Base-by-base conservation (phyloP, 352 stramenopile genomes). In the Phytophthora pini region DNA sequence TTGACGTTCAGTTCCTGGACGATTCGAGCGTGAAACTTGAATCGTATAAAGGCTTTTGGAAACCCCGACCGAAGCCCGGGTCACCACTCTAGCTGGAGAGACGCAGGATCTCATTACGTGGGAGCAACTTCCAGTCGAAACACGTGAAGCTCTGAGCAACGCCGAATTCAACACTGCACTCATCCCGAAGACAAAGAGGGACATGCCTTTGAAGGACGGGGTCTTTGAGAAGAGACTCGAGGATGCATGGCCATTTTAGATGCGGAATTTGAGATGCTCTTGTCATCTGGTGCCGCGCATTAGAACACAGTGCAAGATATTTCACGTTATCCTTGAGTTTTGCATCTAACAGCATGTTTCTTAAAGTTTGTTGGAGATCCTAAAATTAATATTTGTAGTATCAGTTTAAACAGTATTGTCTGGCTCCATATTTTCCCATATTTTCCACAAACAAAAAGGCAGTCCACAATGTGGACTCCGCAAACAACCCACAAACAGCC, bases 21-120 rank as follows among this genome's bases (percentile, higher is more conserved):
- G 68, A 53, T 9, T 65, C 53, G 10, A 70, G 38, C 46, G 57
- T 70, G 12, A 72, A 70, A 41, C 27, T 76, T 1, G 57, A 76
- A 5, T 56, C 46, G 10, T 76, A 49, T 13, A 34, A 32, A 9
- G 38, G 15, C 0, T 38, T 17, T 36, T 11, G n/a, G 9, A 17
- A 12, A 22, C 51, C 56, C 9, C 58, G 38, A 3, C 45, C 59
- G 12, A 66, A 20, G 38, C 50, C 2, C 45, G 58, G 17, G 45
- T 65, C 29, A 72, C 62, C 3, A 27, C 56, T 24, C 2, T 26
- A 9, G 41, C 43, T 4, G 68, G 68, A 31, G 47, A 69, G 34
- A 24, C 36, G 4, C 51, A 63, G 38, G 51, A 56, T 10, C 52
- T 68, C 36, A 62, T 68, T 40, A 61, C 53, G 13, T 62, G 51